Evolutionary conservation across 1,284 basidiomycete genomes (phyloP), one percentile per base, ranked within the genome.

Genomic region (Fomitopsis pinicola): DNA sequence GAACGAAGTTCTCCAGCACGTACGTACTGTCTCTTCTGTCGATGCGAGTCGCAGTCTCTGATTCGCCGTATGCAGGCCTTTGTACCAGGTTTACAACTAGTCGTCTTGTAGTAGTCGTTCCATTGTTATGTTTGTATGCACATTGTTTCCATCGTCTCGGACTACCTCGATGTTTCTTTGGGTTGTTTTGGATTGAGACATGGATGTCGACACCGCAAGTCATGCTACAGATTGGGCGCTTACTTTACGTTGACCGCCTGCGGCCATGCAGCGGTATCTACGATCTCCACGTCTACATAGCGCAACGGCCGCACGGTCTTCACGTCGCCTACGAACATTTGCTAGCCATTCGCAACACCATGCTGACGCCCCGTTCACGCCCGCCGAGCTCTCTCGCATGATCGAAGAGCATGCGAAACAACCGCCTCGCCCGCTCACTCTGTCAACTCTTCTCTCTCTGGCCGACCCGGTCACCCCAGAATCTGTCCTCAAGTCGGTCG

Each of bases 1-100:
- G 97, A 56, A 96, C 93, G 70, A 98, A 99, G 80, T 99, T 98
- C 78, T 92, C 89, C 14, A 89, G 86, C 83, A 95, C 92, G 81
- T 91, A 82, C 66, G 88, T 52, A 30, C 28, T 45, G 35, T 26
- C 60, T 42, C 8, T 35, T 22, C 15, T 36, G 28, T 40, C 1
- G 15, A 33, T 57, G 22, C 3, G 15, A 59, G 14, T 50, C 8
- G 26, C 26, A 33, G 60, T 2, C 64, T 7, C 38, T 59, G 6
- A n/a, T 15, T 19, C 2, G 9, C 28, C 4, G 35, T 63, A 50
- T 58, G 14, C 66, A 78, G 76, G 59, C 76, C 76, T n/a, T 64
- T 78, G 62, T 78, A 78, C 66, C 76, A 78, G 67, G 76, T 78
- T 64, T 74, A 74, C 63, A 74, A 74, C 63, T 73, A 72, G 69